Evolutionary conservation across 163 green algal species (phyloP).

Genomic region (Chloromonas sp.): DNA sequence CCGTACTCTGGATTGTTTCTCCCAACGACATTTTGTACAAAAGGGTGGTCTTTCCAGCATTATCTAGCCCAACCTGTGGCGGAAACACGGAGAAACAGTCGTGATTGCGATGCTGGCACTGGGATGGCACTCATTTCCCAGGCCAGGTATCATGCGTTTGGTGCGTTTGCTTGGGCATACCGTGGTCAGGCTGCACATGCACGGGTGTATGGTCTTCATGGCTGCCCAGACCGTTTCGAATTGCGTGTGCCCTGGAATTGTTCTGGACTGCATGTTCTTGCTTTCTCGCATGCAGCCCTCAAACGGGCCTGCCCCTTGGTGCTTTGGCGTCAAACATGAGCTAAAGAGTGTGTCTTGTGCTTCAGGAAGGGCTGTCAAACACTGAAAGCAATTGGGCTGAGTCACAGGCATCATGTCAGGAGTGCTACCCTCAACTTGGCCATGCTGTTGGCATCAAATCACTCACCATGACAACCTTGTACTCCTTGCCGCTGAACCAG

Average conservation of each 20-base stretch:
- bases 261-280: neutral
- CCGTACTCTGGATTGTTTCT: conserved; percentile 35
- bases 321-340: no score
- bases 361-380: no score
- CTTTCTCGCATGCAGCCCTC: no score
- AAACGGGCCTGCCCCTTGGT: no score
- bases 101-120: neutral
- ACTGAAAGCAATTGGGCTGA: neutral
- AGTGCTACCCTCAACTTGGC: neutral
- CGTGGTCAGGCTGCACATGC: neutral
- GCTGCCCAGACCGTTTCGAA: neutral
- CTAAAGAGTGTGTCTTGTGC: no score
- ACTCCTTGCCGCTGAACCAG: conserved; percentile 46
- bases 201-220: no score
- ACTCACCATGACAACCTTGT: conserved; percentile 54
- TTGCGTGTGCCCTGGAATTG: neutral
- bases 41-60: conserved; percentile 71
- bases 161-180: neutral
- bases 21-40: conserved; percentile 62
- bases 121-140: neutral
- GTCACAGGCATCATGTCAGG: neutral
- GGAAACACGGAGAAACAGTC: neutral
- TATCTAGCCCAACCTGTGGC: conserved; percentile 57
- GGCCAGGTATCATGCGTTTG: neutral
- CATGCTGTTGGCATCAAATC: neutral